These are phyloP conservation scores for Aspergillus terreus DNA, from an alignment of 2,329 filamentous ascomycete species.

Conservation along the genomic window DNA sequence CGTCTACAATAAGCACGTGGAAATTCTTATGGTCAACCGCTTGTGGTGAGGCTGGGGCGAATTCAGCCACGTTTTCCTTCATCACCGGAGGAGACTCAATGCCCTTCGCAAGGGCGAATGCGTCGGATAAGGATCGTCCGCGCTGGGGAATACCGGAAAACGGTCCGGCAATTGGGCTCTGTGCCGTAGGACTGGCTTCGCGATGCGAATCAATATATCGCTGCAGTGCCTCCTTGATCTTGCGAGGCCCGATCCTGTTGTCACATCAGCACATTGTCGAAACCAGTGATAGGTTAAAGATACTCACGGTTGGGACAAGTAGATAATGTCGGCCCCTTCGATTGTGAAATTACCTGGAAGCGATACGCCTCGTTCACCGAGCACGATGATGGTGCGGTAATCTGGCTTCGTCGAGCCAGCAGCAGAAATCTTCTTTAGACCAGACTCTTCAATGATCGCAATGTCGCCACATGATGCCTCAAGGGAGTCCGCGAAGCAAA, in stretches of 20 bases:
- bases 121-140: conserved; percentile 13
- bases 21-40: conserved; percentile 3
- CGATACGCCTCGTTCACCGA: conserved; percentile 13
- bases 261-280: conserved; percentile 8
- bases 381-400: conserved; percentile 20
- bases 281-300: background rate
- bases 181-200: background rate
- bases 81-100: conserved; percentile 15
- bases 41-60: conserved; percentile 2
- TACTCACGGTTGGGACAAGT: conserved; percentile 26
- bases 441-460: conserved; percentile 25
- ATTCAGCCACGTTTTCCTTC: conserved; percentile 12
- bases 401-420: conserved; percentile 7
- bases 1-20: conserved; percentile 39
- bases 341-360: conserved; percentile 7
- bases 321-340: conserved; percentile 16
- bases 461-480: conserved; percentile 22
- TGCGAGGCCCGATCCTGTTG: conserved; percentile 25
- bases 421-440: conserved; percentile 12
- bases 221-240: conserved; percentile 20
- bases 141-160: conserved; percentile 9
- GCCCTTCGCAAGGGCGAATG: conserved; percentile 13
- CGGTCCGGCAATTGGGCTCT: conserved; percentile 6
- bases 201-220: conserved; percentile 3
- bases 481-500: conserved; percentile 22